Percentiles rank a stretch among this genome's conserved stretches.
Evolutionary conservation across 805 yeast genomes (phyloP).

Genomic region (Blastobotrys robertii): DNA sequence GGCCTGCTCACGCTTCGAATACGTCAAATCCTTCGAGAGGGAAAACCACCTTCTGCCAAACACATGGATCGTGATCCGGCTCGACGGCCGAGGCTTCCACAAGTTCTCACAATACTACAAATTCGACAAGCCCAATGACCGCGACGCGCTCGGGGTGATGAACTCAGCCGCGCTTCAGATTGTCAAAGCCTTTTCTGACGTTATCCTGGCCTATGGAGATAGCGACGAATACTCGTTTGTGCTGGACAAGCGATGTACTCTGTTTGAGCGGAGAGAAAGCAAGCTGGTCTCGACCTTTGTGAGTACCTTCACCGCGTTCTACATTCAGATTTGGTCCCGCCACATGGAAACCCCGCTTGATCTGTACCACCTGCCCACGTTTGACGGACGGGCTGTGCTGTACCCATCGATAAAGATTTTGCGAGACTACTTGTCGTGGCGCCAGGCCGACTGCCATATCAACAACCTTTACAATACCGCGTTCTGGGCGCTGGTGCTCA

Average conservation of each 20-base stretch:
- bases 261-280: slow-evolving; percentile 76
- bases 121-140: slow-evolving; percentile 84
- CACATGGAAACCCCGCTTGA: slow-evolving; percentile 43
- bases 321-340: slow-evolving; percentile 56
- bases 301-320: slow-evolving; percentile 69
- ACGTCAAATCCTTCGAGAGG: slow-evolving; percentile 72
- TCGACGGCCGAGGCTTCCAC: slow-evolving; percentile 94
- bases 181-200: slow-evolving; percentile 57
- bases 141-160: slow-evolving; percentile 66
- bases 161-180: slow-evolving; percentile 66
- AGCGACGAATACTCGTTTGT: slow-evolving; percentile 91
- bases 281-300: slow-evolving; percentile 77
- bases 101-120: slow-evolving; percentile 63
- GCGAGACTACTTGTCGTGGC: slow-evolving; percentile 84
- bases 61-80: slow-evolving; percentile 70
- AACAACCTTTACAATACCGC: slow-evolving; percentile 89
- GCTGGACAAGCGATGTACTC: slow-evolving; percentile 46
- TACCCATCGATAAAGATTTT: slow-evolving; percentile 59
- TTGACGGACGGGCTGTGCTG: slow-evolving; percentile 82
- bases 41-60: slow-evolving; percentile 68
- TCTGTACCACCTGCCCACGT: slow-evolving; percentile 59
- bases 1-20: slow-evolving; percentile 54
- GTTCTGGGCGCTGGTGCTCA: slow-evolving; percentile 75
- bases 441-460: slow-evolving; percentile 92
- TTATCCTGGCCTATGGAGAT: slow-evolving; percentile 82